phyloP scores from a whole-genome alignment of 495 filamentous ascomycete species.

The Bacidia gigantensis region DNA sequence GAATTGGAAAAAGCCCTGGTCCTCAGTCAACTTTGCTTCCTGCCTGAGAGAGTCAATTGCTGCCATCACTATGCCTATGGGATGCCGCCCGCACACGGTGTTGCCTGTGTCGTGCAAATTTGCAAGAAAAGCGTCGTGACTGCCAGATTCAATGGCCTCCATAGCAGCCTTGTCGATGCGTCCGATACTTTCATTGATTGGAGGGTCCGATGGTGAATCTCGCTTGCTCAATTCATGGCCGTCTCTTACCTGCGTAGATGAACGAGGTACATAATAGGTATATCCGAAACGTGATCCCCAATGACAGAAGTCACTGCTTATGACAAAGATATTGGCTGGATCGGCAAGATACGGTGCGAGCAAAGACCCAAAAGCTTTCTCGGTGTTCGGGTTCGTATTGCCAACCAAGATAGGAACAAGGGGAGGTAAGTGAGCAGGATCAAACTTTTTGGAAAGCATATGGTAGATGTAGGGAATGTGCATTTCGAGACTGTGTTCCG shows the following conservation, averaged over 20 bases:
- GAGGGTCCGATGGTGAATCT: conserved; percentile 32
- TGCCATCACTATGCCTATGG: conserved; percentile 89
- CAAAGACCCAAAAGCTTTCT: conserved; percentile 53
- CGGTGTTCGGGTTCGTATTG: conserved; percentile 48
- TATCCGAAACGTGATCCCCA: conserved; percentile 86
- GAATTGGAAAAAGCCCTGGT: conserved; percentile 61
- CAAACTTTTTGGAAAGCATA: conserved; percentile 47
- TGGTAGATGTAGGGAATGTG: conserved; percentile 92
- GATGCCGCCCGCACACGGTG: conserved; percentile 90
- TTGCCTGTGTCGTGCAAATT: conserved; percentile 63
- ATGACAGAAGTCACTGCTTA: conserved; percentile 93
- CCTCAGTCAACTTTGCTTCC: conserved; percentile 23
- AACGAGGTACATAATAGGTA: conserved; percentile 57
- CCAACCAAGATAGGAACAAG: conserved; percentile 85
- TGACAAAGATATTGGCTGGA: conserved; percentile 64
- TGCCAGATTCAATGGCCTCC: conserved; percentile 63
- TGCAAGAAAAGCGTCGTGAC: conserved; percentile 51
- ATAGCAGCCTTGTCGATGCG: conserved; percentile 71
- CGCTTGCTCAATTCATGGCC: conserved; percentile 26
- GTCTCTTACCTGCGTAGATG: conserved; percentile 10
- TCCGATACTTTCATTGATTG: conserved; percentile 76
- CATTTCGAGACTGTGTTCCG: conserved; percentile 94
- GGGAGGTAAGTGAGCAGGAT: conserved; percentile 43
- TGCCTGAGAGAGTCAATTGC: conserved; percentile 49
- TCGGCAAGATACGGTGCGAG: conserved; percentile 72